Base-by-base conservation (phyloP, 257 asterid genomes). In the Eustoma russellianum region DNA sequence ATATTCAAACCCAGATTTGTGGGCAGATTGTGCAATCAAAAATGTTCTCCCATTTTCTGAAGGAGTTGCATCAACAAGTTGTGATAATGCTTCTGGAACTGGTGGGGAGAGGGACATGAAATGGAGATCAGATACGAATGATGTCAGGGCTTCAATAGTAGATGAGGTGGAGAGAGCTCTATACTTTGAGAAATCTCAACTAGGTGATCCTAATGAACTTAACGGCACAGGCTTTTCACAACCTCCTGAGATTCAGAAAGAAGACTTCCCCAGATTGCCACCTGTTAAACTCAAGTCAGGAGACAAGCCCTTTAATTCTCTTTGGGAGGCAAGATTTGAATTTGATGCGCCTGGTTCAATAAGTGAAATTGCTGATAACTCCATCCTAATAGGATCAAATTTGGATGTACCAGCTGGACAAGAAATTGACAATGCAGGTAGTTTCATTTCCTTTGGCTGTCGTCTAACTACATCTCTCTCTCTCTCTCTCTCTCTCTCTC, bases 351-450 rank as follows among this genome's bases (percentile, higher is more conserved):
- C 74, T 52, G 83, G 75, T 60, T 67, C 82, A 40, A 87, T 77
- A 74, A 70, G 72, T 57, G 33, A 70, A 62, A 76, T 70, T 56
- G 62, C 85, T 60, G 98, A 88, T 48, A 85, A 78, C 67, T 48
- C 84, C 46, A 79, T 70, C 72, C 85, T 75, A 56, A 80, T 88
- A 14, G 98, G 98, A 50, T 84, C 98, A 50, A 85, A 79, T 79
- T 80, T 91, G 61, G 98, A 91, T 64, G 93, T 87, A 57, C 97
- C 97, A 50, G 69, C 85, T 54, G 98, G 97, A 41, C 98, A 92
- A 72, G 98, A 92, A 62, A 74, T 83, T 72, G 79, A 56, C 53
- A 34, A 68, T 65, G 61, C 84, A 77, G 98, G 98, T 90, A 55
- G 59, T 77, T 38, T 17, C 43, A n/a, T 43, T 24, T 24, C 30